These are phyloP conservation scores for Nidularia pulvinata DNA, from an alignment of 768 basidiomycete species.

Conservation along the genomic window DNA sequence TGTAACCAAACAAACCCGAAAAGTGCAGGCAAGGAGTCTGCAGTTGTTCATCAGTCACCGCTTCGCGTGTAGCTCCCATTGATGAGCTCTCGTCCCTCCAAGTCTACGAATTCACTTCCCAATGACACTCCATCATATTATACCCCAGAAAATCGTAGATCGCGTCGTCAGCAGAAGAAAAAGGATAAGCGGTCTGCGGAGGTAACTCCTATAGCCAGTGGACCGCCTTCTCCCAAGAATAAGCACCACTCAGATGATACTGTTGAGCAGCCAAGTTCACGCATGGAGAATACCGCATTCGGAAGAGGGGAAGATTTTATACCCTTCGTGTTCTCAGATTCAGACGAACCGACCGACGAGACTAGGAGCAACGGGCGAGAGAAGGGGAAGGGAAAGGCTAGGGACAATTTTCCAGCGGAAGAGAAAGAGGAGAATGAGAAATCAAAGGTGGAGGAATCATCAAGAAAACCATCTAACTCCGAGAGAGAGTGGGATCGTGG, in stretches of 20 bases:
- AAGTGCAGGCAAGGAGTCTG: too few relatives aligned
- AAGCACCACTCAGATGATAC: neutral
- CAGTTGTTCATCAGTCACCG: too few relatives aligned
- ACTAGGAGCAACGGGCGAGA: conserved; percentile 2
- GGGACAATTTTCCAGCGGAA: neutral
- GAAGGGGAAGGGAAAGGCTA: conserved; percentile 14
- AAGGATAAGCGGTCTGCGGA: neutral
- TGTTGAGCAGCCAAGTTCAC: neutral
- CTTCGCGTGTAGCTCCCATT: too few relatives aligned
- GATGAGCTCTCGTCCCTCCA: too few relatives aligned
- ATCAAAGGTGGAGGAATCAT: conserved; percentile 3
- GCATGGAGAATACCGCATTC: conserved; percentile 12
- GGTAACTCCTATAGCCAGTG: conserved; percentile 11
- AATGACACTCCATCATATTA: too few relatives aligned
- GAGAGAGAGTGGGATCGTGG: conserved; percentile 32
- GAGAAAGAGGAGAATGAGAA: conserved; percentile 6
- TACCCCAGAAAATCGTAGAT: neutral
- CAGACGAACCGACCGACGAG: conserved; percentile 9
- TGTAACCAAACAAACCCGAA: too few relatives aligned
- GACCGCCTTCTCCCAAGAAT: conserved; percentile 9
- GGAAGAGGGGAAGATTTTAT: conserved; percentile 29
- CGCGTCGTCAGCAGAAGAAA: conserved; percentile 11
- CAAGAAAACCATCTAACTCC: neutral
- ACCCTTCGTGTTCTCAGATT: conserved; percentile 15
- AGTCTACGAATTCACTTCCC: too few relatives aligned